Evolutionary conservation across 2,329 filamentous ascomycete species (phyloP).

Genomic region (Camillea tinctor): DNA sequence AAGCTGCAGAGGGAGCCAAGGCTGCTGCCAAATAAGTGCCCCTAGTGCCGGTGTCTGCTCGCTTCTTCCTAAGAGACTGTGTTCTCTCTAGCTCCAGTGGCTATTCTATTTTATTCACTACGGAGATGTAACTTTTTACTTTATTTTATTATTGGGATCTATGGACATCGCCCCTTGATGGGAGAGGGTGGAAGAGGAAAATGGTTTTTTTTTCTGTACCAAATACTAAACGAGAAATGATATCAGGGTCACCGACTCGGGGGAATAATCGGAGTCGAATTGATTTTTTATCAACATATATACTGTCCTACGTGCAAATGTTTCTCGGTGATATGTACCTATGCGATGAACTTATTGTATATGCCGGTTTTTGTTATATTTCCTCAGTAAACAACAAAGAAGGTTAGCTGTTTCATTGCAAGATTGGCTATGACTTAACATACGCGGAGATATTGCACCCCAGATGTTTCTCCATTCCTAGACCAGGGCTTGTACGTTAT

Average conservation of each 20-base stretch:
- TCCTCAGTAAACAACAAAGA: too few relatives aligned
- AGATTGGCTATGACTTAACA: too few relatives aligned
- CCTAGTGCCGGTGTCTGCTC: not conserved
- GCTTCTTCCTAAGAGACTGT: not conserved
- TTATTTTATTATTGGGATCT: not conserved
- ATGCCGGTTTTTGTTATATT: too few relatives aligned
- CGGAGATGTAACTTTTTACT: not conserved
- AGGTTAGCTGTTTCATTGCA: too few relatives aligned
- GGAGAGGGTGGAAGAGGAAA: not conserved
- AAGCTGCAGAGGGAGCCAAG: not conserved
- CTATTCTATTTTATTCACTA: not conserved
- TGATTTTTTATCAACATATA: not conserved
- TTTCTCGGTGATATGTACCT: not conserved
- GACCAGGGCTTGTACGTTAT: too few relatives aligned
- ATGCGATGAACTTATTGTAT: too few relatives aligned
- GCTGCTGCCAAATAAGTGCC: not conserved
- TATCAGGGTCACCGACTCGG: not conserved
- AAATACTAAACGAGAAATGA: not conserved
- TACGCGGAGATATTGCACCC: too few relatives aligned
- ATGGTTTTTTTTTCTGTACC: not conserved
- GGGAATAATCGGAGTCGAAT: not conserved
- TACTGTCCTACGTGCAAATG: not conserved
- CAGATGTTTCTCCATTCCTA: too few relatives aligned
- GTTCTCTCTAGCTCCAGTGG: not conserved
- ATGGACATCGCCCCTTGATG: not conserved